Base-by-base conservation (phyloP, 139 green algal genomes). In the Pleodorina starrii region DNA sequence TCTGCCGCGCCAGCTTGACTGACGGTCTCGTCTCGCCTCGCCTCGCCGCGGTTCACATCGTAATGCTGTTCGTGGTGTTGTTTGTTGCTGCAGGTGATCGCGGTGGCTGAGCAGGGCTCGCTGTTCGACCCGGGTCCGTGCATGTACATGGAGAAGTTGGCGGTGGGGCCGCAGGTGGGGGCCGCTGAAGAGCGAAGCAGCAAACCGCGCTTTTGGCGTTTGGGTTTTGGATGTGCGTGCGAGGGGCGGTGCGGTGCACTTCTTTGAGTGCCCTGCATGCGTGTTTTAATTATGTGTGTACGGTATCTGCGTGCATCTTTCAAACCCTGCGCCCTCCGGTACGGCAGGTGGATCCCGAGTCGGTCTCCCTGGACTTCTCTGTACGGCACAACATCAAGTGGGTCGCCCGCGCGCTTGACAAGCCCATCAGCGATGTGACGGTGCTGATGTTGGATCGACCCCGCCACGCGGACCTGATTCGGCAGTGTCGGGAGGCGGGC, bases 361-460 rank as follows among this genome's bases (percentile, higher is more conserved):
- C 86, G 11, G 88, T 97, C 19, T 91, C 69, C 73, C 84, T 97
- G 35, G 88, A 96, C 68, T 94, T 93, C 73, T 86, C 72, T 23
- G 93, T 96, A 21, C 80, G 71, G 12, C 87, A 94, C 71, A 97
- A 97, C 90, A 80, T 97, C 69, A 78, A 93, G 74, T 93, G 89
- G 25, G 90, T 98, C 4, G 95, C 96, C 1, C 71, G 86, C 2
- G 91, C 91, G 59, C 89, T 96, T 48, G 90, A 91, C 79, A 98
- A 98, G 92, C 89, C 93, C 35, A 83, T 97, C 29, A 90, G 91
- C 25, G 96, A 98, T 40, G 93, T 97, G 44, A 97, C 95, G 25
- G 95, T 97, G 44, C 68, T 97, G 14, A 91, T 98, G 54, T 90
- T 98, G 48, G 95, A 98, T 87, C 92, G 96, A 9, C 95, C 95